Base-by-base conservation (phyloP, 2,329 filamentous ascomycete species). In the Alternaria gaisen region DNA sequence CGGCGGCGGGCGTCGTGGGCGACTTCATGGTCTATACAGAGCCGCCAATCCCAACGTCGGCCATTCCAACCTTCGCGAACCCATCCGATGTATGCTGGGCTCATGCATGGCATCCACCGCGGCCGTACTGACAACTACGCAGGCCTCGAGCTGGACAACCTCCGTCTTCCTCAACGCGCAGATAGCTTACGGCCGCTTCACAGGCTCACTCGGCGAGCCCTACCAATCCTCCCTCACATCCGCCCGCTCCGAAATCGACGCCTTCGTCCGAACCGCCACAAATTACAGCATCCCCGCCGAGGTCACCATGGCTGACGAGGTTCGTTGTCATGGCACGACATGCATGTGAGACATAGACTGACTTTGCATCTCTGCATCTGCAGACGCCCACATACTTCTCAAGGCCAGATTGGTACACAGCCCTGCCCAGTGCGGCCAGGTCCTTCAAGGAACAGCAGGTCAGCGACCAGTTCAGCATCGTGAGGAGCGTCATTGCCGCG, bases 21-120 rank as follows among this genome's bases (percentile, higher is more conserved):
- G 73, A 75, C 54, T 75, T 75, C 58, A 72, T 74, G 71, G 69
- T 75, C 14, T 75, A 75, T 53, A 75, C 72, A 1, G 68, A 66
- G 26, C 71, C 71, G 5, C 73, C 73, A 2, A 74, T 75, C 18
- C 73, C 73, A 12, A 74, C 70, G 6, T 56, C 59, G 14, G 68
- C 66, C 8, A 70, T 75, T 6, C 73, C 72, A 3, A 66, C 53
- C 34, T 74, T 74, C 60, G 54, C 66, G 2, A 68, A 71, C 52
- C 60, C 62, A 40, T 56, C 64, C 24, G 69, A 71, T 30, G 72
- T 74, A 66, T 16, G 54, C 28, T 10, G 38, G 30, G 11, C 46
- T 14, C 46, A 6, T 7, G 24, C 16, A 10, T 34, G 11, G 44
- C 28, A 18, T 16, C 16, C 10, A 18, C 32, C 18, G 22, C 14